Percentiles rank a stretch among this genome's conserved stretches.
Evolutionary conservation across 2,329 filamentous ascomycete species (phyloP).

Genomic region (Stagonosporopsis cucurbitacearum): DNA sequence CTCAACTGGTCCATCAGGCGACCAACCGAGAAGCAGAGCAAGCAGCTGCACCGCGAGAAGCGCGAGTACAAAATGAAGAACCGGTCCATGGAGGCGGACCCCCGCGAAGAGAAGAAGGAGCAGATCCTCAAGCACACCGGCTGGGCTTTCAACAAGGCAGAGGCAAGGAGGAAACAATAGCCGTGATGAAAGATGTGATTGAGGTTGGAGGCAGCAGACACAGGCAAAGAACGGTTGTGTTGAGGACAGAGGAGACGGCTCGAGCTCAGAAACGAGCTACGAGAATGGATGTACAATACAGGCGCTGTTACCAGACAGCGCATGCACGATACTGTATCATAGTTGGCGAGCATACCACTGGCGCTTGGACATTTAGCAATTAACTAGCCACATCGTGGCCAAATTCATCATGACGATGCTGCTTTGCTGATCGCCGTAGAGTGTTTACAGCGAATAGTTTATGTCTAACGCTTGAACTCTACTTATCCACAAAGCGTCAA

Average conservation of each 20-base stretch:
- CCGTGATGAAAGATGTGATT: background rate
- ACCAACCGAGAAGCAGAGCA: constrained; percentile 39
- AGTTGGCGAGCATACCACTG: constrained; percentile 31
- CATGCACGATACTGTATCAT: constrained; percentile 24
- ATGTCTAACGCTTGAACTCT: background rate
- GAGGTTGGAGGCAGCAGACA: background rate
- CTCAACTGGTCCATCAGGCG: constrained; percentile 35
- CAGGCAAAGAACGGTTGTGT: background rate
- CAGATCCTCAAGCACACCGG: constrained; percentile 38
- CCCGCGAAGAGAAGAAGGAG: constrained; percentile 35
- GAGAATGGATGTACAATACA: constrained; percentile 10
- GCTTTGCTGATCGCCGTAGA: background rate
- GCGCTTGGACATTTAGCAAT: constrained; percentile 21
- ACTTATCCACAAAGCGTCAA: too few species aligned
- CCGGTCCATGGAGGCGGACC: constrained; percentile 29
- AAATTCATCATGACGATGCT: background rate
- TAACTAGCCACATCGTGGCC: background rate
- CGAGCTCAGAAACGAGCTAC: background rate
- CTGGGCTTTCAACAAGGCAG: constrained; percentile 28
- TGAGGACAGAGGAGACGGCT: background rate
- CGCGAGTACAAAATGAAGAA: constrained; percentile 21
- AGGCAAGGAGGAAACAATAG: background rate
- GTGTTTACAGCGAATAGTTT: background rate
- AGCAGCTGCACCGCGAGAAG: constrained; percentile 36
- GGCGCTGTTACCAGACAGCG: constrained; percentile 1